Conservation (phyloP, 208 protist species). For the Strigomonas galati region DNA sequence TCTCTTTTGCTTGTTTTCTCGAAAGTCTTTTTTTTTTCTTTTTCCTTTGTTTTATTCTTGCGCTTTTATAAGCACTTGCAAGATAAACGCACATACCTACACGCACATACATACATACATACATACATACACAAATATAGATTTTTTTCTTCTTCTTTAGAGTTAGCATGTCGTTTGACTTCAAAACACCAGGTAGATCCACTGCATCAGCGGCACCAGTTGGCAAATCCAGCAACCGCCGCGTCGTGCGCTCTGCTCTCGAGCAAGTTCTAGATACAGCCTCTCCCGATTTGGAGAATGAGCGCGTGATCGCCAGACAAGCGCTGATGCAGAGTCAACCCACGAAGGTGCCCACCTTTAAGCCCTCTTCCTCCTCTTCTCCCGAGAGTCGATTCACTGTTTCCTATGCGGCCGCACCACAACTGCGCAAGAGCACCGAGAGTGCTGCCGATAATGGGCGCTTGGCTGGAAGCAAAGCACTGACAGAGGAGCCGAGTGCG, state of each 20-base stretch:
- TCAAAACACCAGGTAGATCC: no score
- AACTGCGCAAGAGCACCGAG: neutral
- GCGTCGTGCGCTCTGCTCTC: slow-evolving; percentile 71
- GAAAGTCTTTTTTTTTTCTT: slow-evolving; percentile 5
- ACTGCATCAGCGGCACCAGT: no score
- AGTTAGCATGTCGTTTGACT: no score
- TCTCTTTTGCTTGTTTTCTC: slow-evolving; percentile 13
- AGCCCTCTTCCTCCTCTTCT: neutral
- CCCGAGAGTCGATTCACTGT: neutral
- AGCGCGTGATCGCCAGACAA: neutral
- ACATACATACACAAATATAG: slow-evolving; percentile 1
- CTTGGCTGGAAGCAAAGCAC: no score
- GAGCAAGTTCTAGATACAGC: slow-evolving; percentile 57
- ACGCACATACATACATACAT: neutral
- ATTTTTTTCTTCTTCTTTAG: neutral
- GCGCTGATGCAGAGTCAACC: neutral
- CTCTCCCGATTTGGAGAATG: slow-evolving; percentile 38
- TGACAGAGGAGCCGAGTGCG: slow-evolving; percentile 51
- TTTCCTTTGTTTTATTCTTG: neutral
- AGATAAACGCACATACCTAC: neutral
- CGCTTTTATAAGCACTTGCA: slow-evolving; percentile 1
- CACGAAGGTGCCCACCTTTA: neutral
- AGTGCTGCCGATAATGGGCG: neutral
- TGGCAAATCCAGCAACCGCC: slow-evolving; percentile 9
- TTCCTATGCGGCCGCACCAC: slow-evolving; percentile 7